These are phyloP conservation scores for Sphaceloma murrayae DNA, from an alignment of 2,329 filamentous ascomycete species.

Conservation along the genomic window DNA sequence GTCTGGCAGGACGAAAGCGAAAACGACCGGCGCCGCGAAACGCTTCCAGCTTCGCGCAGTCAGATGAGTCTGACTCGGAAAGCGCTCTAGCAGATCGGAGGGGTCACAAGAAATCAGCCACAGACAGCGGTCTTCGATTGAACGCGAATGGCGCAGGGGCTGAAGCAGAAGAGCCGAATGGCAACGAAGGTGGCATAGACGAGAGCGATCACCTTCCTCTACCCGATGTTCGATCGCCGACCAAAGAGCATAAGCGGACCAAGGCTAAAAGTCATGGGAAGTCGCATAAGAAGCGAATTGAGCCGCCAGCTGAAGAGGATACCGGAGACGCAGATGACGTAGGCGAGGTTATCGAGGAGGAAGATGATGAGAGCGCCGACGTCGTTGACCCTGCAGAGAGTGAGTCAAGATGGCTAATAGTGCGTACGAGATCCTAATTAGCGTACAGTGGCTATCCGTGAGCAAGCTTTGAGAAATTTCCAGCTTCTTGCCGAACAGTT, in stretches of 20 bases:
- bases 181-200: constrained; percentile 18
- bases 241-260: constrained; percentile 26
- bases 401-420: too few species aligned
- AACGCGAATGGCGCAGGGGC: constrained; percentile 28
- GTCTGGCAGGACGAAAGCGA: constrained; percentile 32
- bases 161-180: constrained; percentile 28
- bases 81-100: constrained; percentile 22
- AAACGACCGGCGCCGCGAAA: constrained; percentile 34
- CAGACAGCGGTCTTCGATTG: neutral
- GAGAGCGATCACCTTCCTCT: constrained; percentile 3
- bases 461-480: constrained; percentile 44
- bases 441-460: constrained; percentile 35
- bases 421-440: too few species aligned
- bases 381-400: constrained; percentile 27
- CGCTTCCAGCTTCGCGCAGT: constrained; percentile 30
- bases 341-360: constrained; percentile 36
- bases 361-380: constrained; percentile 26
- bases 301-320: constrained; percentile 10
- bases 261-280: constrained; percentile 16
- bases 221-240: constrained; percentile 6
- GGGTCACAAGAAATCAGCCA: constrained; percentile 8
- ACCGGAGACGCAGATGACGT: constrained; percentile 32
- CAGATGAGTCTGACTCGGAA: constrained; percentile 28
- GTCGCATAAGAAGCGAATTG: constrained; percentile 10
- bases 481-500: constrained; percentile 81